Evolutionary conservation across 2,329 filamentous ascomycete genomes (phyloP), one percentile per base, ranked within the genome.

Genomic region (Fusarium tricinctum): DNA sequence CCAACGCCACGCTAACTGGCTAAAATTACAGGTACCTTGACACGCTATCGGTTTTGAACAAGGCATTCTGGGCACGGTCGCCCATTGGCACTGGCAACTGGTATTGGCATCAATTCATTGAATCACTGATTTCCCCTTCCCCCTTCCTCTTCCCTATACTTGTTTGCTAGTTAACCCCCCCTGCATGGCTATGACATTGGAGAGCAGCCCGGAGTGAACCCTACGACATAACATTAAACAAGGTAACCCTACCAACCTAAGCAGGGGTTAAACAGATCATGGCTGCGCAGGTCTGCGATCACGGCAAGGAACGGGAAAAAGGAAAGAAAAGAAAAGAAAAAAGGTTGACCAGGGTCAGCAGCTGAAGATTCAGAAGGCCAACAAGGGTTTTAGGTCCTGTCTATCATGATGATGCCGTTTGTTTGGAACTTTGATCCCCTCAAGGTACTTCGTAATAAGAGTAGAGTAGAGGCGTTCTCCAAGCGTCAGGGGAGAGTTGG

Each of bases 221-320:
- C 47, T 61, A 70, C 67, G 67, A 54, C 50, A 38, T 38, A n/a
- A 38, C 17, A 38, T 30, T 17, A 43, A 68, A 42, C 59, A 64
- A 52, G 61, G 61, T 22, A 35, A 59, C 47, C 28, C 38, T 32
- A 26, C 26, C 35, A 40, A 45, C 35, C 61, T 44, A 38, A 47
- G 47, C 67, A 70, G 67, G 67, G 67, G 58, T 58, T 32, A 17
- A 20, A 43, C 48, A 48, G 56, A 69, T 68, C 52, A 64, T 52
- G 33, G 42, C 51, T 50, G 59, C 23, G 7, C n/a, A 23, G 8
- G 23, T 23, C 23, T 23, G 23, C 45, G 35, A 63, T 49, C 54
- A 45, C 49, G 38, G 48, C 30, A 32, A 52, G 49, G n/a, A 44
- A 22, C 42, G 26, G 35, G 4, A 47, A 28, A 52, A 59, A 59